Conservation (phyloP, 23 red algal genomes). For the Gracilaria gracilis region DNA sequence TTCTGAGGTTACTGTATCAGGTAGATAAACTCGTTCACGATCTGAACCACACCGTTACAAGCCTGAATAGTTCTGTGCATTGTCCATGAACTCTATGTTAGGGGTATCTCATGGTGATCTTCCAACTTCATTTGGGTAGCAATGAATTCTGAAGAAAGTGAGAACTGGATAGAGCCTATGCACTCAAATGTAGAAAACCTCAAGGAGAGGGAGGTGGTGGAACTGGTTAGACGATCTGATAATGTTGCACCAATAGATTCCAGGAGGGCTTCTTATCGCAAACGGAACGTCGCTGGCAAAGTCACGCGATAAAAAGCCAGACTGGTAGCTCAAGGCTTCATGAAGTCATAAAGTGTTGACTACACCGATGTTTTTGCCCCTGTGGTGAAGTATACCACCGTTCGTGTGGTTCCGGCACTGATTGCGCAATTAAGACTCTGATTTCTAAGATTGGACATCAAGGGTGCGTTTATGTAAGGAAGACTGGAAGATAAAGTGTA, state of each 20-base stretch:
- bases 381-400: constrained; percentile 32
- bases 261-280: constrained; percentile 32
- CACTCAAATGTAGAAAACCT: neutral
- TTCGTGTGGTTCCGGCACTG: neutral
- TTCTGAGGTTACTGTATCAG: too few species aligned
- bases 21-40: neutral
- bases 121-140: neutral
- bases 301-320: constrained; percentile 37
- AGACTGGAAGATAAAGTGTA: constrained; percentile 14
- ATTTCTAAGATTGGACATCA: constrained; percentile 26
- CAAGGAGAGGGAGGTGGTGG: neutral
- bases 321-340: constrained; percentile 65
- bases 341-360: constrained; percentile 29
- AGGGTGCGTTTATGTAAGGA: constrained; percentile 40
- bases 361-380: constrained; percentile 52
- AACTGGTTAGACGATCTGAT: neutral
- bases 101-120: neutral
- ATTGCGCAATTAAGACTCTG: neutral
- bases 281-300: neutral
- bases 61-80: neutral
- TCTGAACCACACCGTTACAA: neutral
- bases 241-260: neutral
- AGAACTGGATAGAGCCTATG: neutral
- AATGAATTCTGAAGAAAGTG: neutral
- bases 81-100: neutral